Percentiles rank a stretch among this genome's conserved stretches.
Evolutionary conservation across 106 monocot species (phyloP).

Genomic region (Cymbidium sinense): DNA sequence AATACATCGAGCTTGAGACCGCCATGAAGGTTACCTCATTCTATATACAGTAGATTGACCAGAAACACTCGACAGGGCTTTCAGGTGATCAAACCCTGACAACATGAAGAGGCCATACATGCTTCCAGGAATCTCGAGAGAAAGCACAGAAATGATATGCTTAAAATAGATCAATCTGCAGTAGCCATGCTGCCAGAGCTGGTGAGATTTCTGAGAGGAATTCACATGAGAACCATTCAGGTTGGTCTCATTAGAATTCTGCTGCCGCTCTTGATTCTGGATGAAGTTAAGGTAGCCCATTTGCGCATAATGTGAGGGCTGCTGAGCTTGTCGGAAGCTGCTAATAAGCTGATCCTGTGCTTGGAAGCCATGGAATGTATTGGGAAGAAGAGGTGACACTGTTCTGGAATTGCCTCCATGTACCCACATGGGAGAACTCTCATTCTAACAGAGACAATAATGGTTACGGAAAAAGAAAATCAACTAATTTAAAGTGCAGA

Average conservation of each 20-base stretch:
- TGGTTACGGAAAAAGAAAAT: no score
- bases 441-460: slow-evolving; percentile 30
- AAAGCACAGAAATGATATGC: background rate
- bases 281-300: slow-evolving; percentile 68
- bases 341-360: slow-evolving; percentile 68
- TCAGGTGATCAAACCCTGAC: background rate
- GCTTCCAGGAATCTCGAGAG: no score
- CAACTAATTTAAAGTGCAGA: background rate
- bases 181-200: slow-evolving; percentile 78
- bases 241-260: slow-evolving; percentile 40
- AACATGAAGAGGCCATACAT: no score
- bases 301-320: slow-evolving; percentile 50
- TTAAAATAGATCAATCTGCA: background rate
- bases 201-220: slow-evolving; percentile 58
- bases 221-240: slow-evolving; percentile 46
- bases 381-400: slow-evolving; percentile 58
- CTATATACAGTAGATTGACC: slow-evolving; percentile 6
- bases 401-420: slow-evolving; percentile 70
- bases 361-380: slow-evolving; percentile 61
- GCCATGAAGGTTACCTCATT: background rate
- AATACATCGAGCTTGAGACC: slow-evolving; percentile 8
- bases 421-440: slow-evolving; percentile 77
- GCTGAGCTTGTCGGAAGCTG: slow-evolving; percentile 71
- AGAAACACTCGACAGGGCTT: background rate
- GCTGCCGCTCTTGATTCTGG: slow-evolving; percentile 66